phyloP scores from a whole-genome alignment of 2,329 filamentous ascomycete genomes.

The Aspergillus oerlinghausenensis region DNA sequence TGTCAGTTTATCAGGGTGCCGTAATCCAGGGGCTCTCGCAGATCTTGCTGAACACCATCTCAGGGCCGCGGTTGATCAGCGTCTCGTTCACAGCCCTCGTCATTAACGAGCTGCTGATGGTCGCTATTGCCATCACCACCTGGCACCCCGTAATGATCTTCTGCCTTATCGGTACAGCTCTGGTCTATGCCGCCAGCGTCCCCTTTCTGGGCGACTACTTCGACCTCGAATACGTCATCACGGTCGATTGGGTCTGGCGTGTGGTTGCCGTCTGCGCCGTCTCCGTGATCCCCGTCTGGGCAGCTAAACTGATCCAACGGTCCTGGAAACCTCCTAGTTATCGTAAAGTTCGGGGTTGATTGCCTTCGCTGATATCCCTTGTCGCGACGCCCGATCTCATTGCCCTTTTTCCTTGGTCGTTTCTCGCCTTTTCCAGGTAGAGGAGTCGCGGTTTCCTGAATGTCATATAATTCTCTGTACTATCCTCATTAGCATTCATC shows the following conservation, averaged over 20 bases:
- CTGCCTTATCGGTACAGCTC: constrained; percentile 73
- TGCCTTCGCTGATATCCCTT: background rate
- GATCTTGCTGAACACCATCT: constrained; percentile 72
- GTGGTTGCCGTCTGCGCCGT: constrained; percentile 74
- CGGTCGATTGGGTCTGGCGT: constrained; percentile 81
- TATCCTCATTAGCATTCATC: background rate
- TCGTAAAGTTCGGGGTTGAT: constrained; percentile 66
- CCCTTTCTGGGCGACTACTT: constrained; percentile 90
- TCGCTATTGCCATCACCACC: constrained; percentile 90
- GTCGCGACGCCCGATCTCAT: background rate
- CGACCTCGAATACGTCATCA: constrained; percentile 74
- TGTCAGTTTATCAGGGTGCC: constrained; percentile 90
- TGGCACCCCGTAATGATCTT: constrained; percentile 94
- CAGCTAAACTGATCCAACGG: constrained; percentile 75
- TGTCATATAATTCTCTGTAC: background rate
- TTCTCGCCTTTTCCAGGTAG: background rate
- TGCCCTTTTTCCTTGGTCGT: background rate
- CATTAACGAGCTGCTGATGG: constrained; percentile 94
- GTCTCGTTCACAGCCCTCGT: constrained; percentile 90
- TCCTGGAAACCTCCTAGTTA: constrained; percentile 90
- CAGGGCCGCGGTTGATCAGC: constrained; percentile 68
- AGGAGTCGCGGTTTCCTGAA: background rate
- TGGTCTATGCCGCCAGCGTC: constrained; percentile 74
- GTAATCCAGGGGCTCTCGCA: constrained; percentile 95
- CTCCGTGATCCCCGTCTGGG: constrained; percentile 80